These are phyloP conservation scores for Hyparrhenia diplandra DNA, from an alignment of 176 grass and related monocot species.

Conservation along the genomic window DNA sequence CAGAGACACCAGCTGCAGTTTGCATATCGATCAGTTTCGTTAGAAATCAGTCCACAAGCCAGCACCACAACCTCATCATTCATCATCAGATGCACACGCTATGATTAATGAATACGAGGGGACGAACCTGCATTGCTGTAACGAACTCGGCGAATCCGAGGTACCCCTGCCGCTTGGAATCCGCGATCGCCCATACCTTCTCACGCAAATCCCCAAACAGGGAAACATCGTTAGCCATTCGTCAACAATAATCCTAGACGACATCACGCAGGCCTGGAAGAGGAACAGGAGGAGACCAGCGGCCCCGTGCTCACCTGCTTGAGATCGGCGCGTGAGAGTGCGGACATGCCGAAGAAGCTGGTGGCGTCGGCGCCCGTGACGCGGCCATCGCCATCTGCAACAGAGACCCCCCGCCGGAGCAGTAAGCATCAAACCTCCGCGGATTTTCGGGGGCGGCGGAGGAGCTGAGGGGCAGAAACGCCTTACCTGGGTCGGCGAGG, in stretches of 20 bases:
- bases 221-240: background rate
- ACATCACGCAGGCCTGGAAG: background rate
- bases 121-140: conserved; percentile 68
- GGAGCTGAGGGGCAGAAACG: background rate
- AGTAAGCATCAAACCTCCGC: background rate
- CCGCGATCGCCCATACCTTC: conserved; percentile 87
- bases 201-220: background rate
- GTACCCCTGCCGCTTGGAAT: conserved; percentile 85
- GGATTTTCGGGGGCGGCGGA: background rate
- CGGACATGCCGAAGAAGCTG: conserved; percentile 83
- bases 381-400: conserved; percentile 67
- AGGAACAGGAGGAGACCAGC: background rate
- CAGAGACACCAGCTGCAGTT: conserved; percentile 66
- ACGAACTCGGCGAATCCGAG: conserved; percentile 86
- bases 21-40: background rate
- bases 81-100: background rate
- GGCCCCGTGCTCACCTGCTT: conserved; percentile 59
- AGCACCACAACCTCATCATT: background rate
- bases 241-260: background rate
- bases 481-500: conserved; percentile 62
- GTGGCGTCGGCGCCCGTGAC: conserved; percentile 71
- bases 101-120: too few relatives aligned
- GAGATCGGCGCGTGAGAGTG: conserved; percentile 66
- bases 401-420: background rate
- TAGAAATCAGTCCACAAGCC: background rate